Conservation (phyloP, 805 yeast species). For the Ogataea nonfermentans region DNA sequence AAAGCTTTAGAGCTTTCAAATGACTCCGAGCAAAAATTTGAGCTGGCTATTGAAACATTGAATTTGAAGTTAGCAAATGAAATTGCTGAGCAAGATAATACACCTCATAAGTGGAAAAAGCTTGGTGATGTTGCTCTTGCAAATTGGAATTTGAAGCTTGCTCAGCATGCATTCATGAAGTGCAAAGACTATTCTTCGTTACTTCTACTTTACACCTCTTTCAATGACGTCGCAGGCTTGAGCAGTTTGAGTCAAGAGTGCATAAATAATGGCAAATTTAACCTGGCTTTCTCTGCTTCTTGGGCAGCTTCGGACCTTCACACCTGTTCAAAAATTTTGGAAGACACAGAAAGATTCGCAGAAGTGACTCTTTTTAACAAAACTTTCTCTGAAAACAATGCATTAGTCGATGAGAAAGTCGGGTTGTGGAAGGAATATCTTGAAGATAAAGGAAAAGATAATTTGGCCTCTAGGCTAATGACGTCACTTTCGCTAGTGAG, state of each 20-base stretch:
- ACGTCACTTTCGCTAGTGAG: not conserved
- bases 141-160: conserved; percentile 77
- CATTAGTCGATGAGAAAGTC: conserved; percentile 44
- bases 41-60: conserved; percentile 76
- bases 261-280: conserved; percentile 72
- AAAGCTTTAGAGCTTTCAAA: conserved; percentile 81
- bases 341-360: conserved; percentile 64
- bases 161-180: conserved; percentile 72
- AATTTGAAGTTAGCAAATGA: conserved; percentile 70
- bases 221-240: conserved; percentile 65
- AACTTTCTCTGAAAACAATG: conserved; percentile 57
- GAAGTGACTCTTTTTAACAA: conserved; percentile 84
- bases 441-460: conserved; percentile 46
- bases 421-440: conserved; percentile 68
- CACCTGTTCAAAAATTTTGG: conserved; percentile 62
- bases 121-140: conserved; percentile 84
- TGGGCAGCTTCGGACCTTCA: conserved; percentile 80
- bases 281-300: conserved; percentile 86
- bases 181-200: conserved; percentile 83
- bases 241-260: conserved; percentile 64
- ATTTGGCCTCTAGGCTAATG: conserved; percentile 61
- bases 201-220: conserved; percentile 76
- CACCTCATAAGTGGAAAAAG: conserved; percentile 81
- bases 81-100: conserved; percentile 52
- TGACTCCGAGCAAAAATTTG: conserved; percentile 89